Conservation (phyloP, 768 basidiomycete species). For the Paxillus involutus region DNA sequence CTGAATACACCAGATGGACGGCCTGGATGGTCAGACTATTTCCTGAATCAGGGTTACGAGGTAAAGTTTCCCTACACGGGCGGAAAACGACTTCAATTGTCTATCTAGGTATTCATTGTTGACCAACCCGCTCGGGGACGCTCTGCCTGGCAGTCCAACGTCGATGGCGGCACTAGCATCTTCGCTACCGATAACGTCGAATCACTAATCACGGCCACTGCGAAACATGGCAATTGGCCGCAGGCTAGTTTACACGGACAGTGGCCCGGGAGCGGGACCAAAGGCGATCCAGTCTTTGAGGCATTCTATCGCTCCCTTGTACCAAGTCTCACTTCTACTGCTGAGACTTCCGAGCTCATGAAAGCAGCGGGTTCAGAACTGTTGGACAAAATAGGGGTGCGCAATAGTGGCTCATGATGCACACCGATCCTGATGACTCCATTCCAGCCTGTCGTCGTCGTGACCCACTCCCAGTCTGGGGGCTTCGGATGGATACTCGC, state of each 20-base stretch:
- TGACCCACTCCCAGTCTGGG: slow-evolving; percentile 54
- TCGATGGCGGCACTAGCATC: slow-evolving; percentile 37
- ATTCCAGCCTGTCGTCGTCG: slow-evolving; percentile 41
- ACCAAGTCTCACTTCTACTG: slow-evolving; percentile 37
- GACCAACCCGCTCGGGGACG: slow-evolving; percentile 48
- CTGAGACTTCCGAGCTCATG: slow-evolving; percentile 39
- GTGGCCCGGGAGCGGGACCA: slow-evolving; percentile 52
- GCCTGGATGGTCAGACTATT: slow-evolving; percentile 58
- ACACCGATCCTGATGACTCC: slow-evolving; percentile 1
- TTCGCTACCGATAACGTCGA: slow-evolving; percentile 34
- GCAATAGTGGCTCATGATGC: slow-evolving; percentile 11
- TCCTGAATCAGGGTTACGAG: slow-evolving; percentile 50
- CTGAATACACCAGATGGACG: slow-evolving; percentile 55
- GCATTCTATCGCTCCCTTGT: slow-evolving; percentile 44
- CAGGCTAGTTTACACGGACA: slow-evolving; percentile 47
- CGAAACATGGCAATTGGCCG: slow-evolving; percentile 42
- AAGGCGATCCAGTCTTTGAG: slow-evolving; percentile 45
- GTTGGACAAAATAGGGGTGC: slow-evolving; percentile 48
- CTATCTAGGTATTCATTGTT: slow-evolving; percentile 40
- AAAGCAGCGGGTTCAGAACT: slow-evolving; percentile 41
- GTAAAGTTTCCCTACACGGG: slow-evolving; percentile 22
- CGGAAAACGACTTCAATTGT: neutral
- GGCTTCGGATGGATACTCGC: slow-evolving; percentile 49
- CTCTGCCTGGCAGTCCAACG: slow-evolving; percentile 40
- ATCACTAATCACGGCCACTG: slow-evolving; percentile 44